Percentiles rank a stretch among this genome's conserved stretches.
These are phyloP conservation scores for Raphanus raphanistrum DNA, from an alignment of 345 rosid genomes.

Conservation along the genomic window DNA sequence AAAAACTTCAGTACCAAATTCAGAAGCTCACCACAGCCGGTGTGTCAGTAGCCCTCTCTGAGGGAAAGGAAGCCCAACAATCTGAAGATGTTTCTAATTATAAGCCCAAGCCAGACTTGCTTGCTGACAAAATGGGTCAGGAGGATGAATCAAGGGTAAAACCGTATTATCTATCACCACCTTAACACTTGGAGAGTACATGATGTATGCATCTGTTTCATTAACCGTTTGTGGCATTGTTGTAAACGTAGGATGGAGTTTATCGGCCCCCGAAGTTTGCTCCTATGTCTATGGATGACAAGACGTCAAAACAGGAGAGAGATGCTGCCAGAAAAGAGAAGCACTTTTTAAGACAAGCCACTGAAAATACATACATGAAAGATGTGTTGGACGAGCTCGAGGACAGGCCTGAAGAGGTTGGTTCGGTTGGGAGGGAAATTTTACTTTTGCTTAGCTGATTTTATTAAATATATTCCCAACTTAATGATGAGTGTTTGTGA, in stretches of 20 bases:
- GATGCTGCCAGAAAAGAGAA: conserved; percentile 72
- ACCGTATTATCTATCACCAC: background rate
- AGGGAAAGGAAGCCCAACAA: conserved; percentile 46
- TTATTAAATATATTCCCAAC: background rate
- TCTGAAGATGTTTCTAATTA: conserved; percentile 67
- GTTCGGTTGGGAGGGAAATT: background rate
- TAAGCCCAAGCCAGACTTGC: conserved; percentile 85
- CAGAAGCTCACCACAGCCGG: conserved; percentile 66
- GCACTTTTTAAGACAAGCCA: conserved; percentile 54
- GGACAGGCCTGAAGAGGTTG: conserved; percentile 87
- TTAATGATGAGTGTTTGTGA: conserved; percentile 15
- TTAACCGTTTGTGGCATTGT: conserved; percentile 21
- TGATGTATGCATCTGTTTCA: conserved; percentile 9
- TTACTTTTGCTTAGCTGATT: background rate
- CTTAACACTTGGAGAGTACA: background rate
- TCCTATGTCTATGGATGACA: conserved; percentile 74
- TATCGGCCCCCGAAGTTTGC: conserved; percentile 79
- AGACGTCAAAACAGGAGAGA: conserved; percentile 71
- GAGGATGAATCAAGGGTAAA: conserved; percentile 35
- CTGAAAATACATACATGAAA: conserved; percentile 58
- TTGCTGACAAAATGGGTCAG: conserved; percentile 44
- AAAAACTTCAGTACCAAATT: conserved; percentile 85
- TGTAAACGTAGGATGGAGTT: conserved; percentile 51
- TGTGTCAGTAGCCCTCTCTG: conserved; percentile 34
- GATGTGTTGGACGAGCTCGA: conserved; percentile 71